A percentile compares a stretch with the other conserved stretches of the same genome.
Evolutionary conservation across 208 protist species (phyloP).

Genomic region (Leishmania aethiopica): DNA sequence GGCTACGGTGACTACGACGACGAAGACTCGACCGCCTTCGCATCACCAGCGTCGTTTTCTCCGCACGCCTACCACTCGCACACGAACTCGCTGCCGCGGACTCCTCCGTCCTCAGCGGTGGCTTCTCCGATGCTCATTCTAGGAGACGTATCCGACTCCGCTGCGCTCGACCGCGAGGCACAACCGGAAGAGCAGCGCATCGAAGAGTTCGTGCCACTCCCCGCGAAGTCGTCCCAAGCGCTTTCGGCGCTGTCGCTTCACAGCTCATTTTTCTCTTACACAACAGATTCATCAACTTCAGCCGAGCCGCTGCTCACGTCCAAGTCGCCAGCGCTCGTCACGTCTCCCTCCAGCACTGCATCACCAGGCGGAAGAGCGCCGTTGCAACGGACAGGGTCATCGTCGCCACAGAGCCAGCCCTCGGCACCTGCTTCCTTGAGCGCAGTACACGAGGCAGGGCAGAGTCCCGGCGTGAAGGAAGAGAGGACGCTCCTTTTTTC

Average conservation of each 20-base stretch:
- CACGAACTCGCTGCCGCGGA: not conserved
- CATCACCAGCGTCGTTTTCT: conserved; percentile 2
- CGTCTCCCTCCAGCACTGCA: not conserved
- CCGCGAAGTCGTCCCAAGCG: not conserved
- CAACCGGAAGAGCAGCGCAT: not conserved
- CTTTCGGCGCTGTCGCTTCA: not conserved
- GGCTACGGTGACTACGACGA: conserved; percentile 1
- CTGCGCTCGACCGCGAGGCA: not conserved
- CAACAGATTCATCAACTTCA: not conserved
- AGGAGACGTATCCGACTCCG: not conserved
- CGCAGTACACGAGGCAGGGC: not conserved
- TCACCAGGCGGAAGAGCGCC: not conserved
- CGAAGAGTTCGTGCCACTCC: not conserved
- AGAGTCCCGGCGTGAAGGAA: not conserved
- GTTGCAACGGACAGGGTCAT: not conserved
- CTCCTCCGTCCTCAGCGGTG: not conserved
- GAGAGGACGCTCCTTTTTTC: not conserved
- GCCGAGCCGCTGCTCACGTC: not conserved
- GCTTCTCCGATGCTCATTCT: not conserved
- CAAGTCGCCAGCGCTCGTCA: not conserved
- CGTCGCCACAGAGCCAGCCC: not conserved
- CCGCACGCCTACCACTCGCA: not conserved
- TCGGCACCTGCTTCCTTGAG: not conserved
- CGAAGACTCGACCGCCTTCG: not conserved
- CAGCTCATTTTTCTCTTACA: conserved; percentile 15